A percentile compares a stretch with the other conserved stretches of the same genome.
Evolutionary conservation across 179 eudicot genomes (phyloP).

Genomic region (Beta lomatogona): DNA sequence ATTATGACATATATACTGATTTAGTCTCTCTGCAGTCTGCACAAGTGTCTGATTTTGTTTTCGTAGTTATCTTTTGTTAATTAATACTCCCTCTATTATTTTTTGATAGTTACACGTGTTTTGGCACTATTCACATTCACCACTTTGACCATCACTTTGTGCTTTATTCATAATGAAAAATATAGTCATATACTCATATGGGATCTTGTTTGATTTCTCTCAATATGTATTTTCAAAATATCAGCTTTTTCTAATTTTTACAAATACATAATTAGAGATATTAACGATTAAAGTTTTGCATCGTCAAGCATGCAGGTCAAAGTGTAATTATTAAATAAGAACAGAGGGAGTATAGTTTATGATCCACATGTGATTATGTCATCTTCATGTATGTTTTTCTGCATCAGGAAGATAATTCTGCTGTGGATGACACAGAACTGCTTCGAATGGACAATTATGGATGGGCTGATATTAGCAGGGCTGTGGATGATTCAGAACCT

Average conservation of each 20-base stretch:
- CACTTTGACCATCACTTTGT: no score
- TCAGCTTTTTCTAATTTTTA: no score
- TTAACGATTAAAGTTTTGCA: no score
- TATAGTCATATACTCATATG: no score
- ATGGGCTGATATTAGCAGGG: slow-evolving; percentile 50
- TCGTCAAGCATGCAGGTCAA: no score
- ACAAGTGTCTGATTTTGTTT: not conserved
- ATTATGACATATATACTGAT: not conserved
- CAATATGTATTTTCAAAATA: no score
- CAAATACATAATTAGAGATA: no score
- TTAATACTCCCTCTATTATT: not conserved
- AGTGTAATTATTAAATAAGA: no score
- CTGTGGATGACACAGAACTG: slow-evolving; percentile 35
- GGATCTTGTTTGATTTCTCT: no score
- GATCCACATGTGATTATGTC: not conserved
- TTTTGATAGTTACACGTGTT: no score
- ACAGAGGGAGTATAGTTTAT: not conserved
- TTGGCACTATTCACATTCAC: no score
- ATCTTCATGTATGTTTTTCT: slow-evolving; percentile 13
- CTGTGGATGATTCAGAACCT: slow-evolving; percentile 22
- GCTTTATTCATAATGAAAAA: no score
- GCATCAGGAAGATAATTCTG: slow-evolving; percentile 42
- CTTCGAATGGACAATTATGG: slow-evolving; percentile 56
- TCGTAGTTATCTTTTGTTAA: not conserved
- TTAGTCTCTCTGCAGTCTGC: not conserved